These are phyloP conservation scores for Citrus sinensis DNA, from an alignment of 345 rosid species.

Conservation along the genomic window DVS_A1.0 CM039164.1:11011501-11012000, in stretches of 20 bases:
- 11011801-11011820: background rate
- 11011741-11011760: background rate
- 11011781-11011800: background rate
- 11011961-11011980: slow-evolving; percentile 24
- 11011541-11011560: no score
- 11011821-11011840: background rate
- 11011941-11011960: slow-evolving; percentile 18
- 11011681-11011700: no score
- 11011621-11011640: no score
- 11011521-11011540: no score
- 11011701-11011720: no score
- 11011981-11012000: slow-evolving; percentile 25
- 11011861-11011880: background rate
- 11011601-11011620: no score
- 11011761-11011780: background rate
- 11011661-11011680: no score
- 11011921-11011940: slow-evolving; percentile 26
- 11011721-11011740: background rate
- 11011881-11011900: background rate
- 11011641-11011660: no score
- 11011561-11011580: no score
- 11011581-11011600: no score
- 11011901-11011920: slow-evolving; percentile 30
- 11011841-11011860: background rate
- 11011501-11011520: no score